phyloP scores from a whole-genome alignment of 2,329 filamentous ascomycete species.

The Colletotrichum sp. region DNA sequence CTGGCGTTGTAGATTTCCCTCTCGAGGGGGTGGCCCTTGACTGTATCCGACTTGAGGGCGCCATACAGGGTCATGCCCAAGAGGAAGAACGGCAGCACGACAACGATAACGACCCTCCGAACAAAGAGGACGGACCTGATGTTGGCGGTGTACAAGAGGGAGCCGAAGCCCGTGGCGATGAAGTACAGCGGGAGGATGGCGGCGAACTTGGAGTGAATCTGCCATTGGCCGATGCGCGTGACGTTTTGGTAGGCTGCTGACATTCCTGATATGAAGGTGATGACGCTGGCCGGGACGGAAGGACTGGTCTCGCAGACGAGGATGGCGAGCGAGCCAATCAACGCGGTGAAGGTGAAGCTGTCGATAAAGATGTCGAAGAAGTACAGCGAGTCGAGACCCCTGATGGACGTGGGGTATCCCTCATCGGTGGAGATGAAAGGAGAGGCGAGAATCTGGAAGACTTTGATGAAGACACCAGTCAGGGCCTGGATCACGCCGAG shows the following conservation, averaged over 20 bases:
- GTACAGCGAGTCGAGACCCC: constrained; percentile 49
- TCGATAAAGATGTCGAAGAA: constrained; percentile 55
- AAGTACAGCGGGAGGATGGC: constrained; percentile 44
- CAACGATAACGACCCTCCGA: constrained; percentile 42
- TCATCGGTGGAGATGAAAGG: constrained; percentile 28
- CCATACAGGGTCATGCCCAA: constrained; percentile 40
- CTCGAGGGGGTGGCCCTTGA: constrained; percentile 49
- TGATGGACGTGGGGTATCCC: constrained; percentile 24
- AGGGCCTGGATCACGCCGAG: constrained; percentile 47
- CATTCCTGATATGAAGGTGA: constrained; percentile 49
- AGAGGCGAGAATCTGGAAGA: constrained; percentile 40
- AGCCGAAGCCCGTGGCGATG: constrained; percentile 44
- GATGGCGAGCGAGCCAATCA: constrained; percentile 49
- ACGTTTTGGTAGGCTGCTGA: constrained; percentile 40
- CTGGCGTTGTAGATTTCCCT: constrained; percentile 55
- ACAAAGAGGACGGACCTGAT: constrained; percentile 49
- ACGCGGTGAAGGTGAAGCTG: constrained; percentile 47
- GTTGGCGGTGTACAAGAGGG: constrained; percentile 49
- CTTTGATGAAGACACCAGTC: constrained; percentile 41
- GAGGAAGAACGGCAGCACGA: constrained; percentile 43
- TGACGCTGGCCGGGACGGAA: constrained; percentile 44
- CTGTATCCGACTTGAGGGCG: constrained; percentile 30
- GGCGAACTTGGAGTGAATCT: constrained; percentile 41
- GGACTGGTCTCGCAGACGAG: constrained; percentile 54
- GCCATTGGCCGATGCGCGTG: constrained; percentile 47